Conservation (phyloP, 129 eudicot species). For the Tanacetum coccineum region DNA sequence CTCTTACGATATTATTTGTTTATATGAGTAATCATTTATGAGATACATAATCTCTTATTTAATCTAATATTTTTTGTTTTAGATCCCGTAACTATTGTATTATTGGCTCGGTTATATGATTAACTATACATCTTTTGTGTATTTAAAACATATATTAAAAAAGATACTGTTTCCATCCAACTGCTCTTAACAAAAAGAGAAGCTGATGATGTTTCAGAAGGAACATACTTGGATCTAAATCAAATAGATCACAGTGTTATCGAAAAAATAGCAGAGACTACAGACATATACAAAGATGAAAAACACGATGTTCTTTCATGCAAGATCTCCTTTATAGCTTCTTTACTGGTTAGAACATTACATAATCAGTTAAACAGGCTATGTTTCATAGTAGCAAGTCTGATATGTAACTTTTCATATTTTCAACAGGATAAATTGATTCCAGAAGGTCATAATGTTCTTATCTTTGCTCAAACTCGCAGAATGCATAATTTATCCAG, state of each 20-base stretch:
- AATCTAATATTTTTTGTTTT: background rate
- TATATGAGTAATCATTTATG: too few relatives aligned
- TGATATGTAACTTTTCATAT: conserved; percentile 17
- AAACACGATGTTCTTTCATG: conserved; percentile 65
- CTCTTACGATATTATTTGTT: conserved; percentile 86
- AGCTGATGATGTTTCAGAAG: conserved; percentile 92
- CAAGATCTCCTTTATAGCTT: conserved; percentile 76
- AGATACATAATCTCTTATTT: too few relatives aligned
- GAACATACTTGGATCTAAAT: conserved; percentile 77
- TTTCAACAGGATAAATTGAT: conserved; percentile 57
- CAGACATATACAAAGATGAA: conserved; percentile 53
- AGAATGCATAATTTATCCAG: conserved; percentile 93
- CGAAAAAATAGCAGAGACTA: conserved; percentile 68
- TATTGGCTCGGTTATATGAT: background rate
- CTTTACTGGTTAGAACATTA: conserved; percentile 62
- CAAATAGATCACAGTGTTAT: conserved; percentile 69
- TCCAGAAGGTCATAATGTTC: conserved; percentile 83
- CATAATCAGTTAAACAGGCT: background rate
- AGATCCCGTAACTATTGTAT: background rate
- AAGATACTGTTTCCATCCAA: conserved; percentile 99
- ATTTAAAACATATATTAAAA: conserved; percentile 59
- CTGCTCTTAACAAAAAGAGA: conserved; percentile 86
- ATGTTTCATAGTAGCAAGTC: background rate
- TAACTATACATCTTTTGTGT: background rate
- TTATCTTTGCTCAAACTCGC: conserved; percentile 92